Base-by-base conservation (phyloP, 176 grass and related monocot species). In the Oryza officinalis region DNA sequence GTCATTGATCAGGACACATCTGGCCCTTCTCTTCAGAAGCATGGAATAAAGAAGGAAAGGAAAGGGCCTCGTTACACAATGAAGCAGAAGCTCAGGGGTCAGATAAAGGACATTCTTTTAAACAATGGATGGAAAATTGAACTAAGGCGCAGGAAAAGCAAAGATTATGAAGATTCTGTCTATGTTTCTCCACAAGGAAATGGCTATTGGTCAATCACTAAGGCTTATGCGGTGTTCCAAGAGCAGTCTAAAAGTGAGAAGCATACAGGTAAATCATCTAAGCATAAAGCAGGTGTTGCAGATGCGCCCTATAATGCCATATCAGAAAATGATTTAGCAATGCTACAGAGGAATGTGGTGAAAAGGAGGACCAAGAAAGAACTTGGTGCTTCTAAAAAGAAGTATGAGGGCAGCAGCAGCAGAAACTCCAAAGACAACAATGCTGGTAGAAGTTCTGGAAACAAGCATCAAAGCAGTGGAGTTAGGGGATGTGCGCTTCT, bases 171-270 rank as follows among this genome's bases (percentile, higher is more conserved):
- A 89, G 94, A 93, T 78, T 91, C 94, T 44, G 91, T 97, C 23
- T 97, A 97, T 78, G 84, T 97, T 75, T 93, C 94, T 81, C 94
- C 94, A 44, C 52, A 89, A 65, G 94, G 91, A 74, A 87, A 47
- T 71, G 83, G 87, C 85, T 98, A 98, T 80, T 98, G 91, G 93
- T 98, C 96, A 72, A 98, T 98, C 46, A 95, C 96, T 71, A 98
- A 95, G 65, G 96, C 96, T 88, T 98, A 98, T 87, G 85, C 67
- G 49, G 93, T 90, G 65, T 98, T 84, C 89, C 89, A 98, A 86
- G 89, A 95, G 23, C 74, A 88, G 45, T 78, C 74, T 28, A 85
- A 83, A 80, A 88, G 65, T 81, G 85, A 45, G 11, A 72, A 86
- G n/a, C 10, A 67, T 74, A 81, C 38, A 47, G 76, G 28, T 44